phyloP scores from a whole-genome alignment of 805 yeast genomes.

The Yarrowia osloensis region DNA sequence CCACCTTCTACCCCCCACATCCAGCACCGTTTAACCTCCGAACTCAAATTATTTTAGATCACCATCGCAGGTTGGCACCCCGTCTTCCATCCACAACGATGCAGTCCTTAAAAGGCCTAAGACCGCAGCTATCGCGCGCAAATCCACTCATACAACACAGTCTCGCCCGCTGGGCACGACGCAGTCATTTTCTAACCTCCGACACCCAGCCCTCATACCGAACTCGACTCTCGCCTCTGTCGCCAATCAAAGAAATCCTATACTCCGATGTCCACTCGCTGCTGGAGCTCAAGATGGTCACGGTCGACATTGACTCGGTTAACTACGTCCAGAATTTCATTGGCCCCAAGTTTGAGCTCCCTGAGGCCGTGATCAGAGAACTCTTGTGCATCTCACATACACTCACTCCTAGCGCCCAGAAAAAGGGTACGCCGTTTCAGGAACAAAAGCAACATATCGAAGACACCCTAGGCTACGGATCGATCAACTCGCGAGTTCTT shows the following conservation, averaged over 20 bases:
- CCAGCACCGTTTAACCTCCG: not conserved
- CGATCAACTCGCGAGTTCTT: not conserved
- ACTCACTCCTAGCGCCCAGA: not conserved
- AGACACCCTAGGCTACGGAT: conserved; percentile 2
- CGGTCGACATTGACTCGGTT: conserved; percentile 2
- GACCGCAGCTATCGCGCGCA: not conserved
- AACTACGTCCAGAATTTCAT: conserved; percentile 4
- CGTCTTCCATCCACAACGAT: not conserved
- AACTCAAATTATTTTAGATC: conserved; percentile 2
- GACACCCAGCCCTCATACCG: conserved; percentile 15
- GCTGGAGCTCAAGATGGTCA: conserved; percentile 19
- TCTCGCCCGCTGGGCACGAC: not conserved
- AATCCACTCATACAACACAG: not conserved
- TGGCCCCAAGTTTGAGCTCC: conserved; percentile 9
- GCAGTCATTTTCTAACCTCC: not conserved
- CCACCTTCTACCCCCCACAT: not conserved
- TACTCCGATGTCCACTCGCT: conserved; percentile 11
- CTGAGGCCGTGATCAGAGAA: conserved; percentile 2
- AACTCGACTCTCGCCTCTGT: conserved; percentile 15
- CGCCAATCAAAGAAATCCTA: conserved; percentile 2
- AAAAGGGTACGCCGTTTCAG: not conserved
- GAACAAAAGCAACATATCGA: not conserved
- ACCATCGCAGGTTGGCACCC: not conserved
- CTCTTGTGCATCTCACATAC: conserved; percentile 5
- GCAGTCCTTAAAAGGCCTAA: not conserved